These are phyloP conservation scores for Cyberlindnera galapagoensis DNA, from an alignment of 805 yeast genomes.

Conservation along the genomic window DNA sequence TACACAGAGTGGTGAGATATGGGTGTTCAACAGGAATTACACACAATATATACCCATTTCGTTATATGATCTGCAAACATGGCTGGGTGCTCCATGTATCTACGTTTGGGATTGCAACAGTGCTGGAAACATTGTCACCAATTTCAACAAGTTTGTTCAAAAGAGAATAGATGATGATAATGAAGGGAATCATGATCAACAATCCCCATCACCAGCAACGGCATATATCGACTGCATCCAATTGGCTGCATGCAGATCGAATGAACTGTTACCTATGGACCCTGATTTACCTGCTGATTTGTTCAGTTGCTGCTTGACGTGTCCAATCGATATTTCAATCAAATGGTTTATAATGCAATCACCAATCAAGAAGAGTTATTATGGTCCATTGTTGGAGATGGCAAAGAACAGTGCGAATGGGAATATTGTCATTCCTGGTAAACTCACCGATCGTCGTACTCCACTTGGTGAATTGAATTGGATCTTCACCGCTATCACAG, in stretches of 20 bases:
- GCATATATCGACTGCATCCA: constrained; percentile 82
- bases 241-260: constrained; percentile 83
- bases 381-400: constrained; percentile 32
- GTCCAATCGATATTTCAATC: constrained; percentile 92
- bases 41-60: constrained; percentile 97
- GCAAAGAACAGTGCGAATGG: constrained; percentile 27
- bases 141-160: constrained; percentile 84
- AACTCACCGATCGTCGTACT: constrained; percentile 85
- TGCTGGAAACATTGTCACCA: constrained; percentile 88
- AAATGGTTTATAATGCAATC: constrained; percentile 87
- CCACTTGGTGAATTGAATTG: constrained; percentile 95
- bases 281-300: constrained; percentile 95
- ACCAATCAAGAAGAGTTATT: constrained; percentile 45
- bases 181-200: constrained; percentile 40
- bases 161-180: constrained; percentile 84
- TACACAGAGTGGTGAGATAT: constrained; percentile 90
- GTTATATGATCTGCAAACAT: constrained; percentile 87
- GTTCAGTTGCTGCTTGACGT: constrained; percentile 90
- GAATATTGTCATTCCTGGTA: constrained; percentile 75
- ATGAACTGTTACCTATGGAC: constrained; percentile 84
- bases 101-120: constrained; percentile 92
- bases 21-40: constrained; percentile 97
- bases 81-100: constrained; percentile 97
- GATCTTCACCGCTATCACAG: constrained; percentile 97
- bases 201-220: constrained; percentile 36